Percentiles rank a stretch among this genome's conserved stretches.
Evolutionary conservation across 2,329 filamentous ascomycete species (phyloP).

Genomic region (Arachnopeziza araneosa): DNA sequence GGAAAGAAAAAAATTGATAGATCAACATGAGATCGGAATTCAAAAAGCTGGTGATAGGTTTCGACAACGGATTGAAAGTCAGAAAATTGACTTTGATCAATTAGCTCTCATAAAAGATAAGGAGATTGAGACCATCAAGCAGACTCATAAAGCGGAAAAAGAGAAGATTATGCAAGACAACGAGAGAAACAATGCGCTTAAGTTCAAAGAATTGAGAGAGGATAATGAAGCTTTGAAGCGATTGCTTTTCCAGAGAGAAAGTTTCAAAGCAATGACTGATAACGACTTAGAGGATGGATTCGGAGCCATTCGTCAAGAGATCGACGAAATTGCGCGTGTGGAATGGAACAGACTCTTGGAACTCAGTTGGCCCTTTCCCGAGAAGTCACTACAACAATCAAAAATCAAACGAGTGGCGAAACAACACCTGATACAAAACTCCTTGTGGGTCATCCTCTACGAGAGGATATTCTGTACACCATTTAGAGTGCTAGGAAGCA

Average conservation of each 20-base stretch:
- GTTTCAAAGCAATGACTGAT: conserved; percentile 13
- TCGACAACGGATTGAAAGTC: no score
- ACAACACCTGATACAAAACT: conserved; percentile 6
- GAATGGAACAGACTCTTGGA: not conserved
- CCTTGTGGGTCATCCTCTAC: conserved; percentile 1
- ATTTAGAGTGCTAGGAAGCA: not conserved
- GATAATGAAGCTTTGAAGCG: not conserved
- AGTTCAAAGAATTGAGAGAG: not conserved
- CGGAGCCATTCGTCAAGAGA: not conserved
- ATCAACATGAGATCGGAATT: no score
- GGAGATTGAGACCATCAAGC: no score
- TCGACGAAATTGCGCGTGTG: conserved; percentile 4
- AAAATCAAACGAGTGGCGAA: conserved; percentile 4
- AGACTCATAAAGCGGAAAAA: no score
- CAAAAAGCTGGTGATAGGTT: no score
- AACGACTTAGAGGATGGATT: conserved; percentile 2
- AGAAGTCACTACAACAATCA: not conserved
- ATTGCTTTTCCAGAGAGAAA: conserved; percentile 1
- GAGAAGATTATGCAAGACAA: not conserved
- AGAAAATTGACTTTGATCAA: no score
- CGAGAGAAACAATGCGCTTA: not conserved
- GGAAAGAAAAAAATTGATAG: no score
- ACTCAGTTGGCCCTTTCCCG: conserved; percentile 3
- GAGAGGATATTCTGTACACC: not conserved
- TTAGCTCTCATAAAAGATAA: no score